A percentile compares a stretch with the other conserved stretches of the same genome.
These are phyloP conservation scores for Biancaea sappan DNA, from an alignment of 306 rosid genomes.

Conservation along the genomic window DNA sequence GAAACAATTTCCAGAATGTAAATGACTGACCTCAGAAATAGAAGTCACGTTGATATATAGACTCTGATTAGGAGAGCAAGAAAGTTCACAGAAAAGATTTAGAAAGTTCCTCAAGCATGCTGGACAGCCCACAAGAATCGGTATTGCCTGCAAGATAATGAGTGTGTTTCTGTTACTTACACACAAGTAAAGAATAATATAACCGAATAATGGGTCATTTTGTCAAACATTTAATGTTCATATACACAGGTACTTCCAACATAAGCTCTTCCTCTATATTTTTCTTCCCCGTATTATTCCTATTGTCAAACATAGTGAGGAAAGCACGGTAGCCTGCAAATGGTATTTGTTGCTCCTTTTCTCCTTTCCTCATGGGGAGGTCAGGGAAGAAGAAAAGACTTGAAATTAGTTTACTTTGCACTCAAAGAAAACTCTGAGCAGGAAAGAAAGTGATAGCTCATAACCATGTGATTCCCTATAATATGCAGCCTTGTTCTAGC, in stretches of 20 bases:
- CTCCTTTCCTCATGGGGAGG: not conserved
- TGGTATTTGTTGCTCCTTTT: not conserved
- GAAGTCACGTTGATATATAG: constrained; percentile 87
- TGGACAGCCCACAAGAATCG: constrained; percentile 96
- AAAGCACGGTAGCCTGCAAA: not conserved
- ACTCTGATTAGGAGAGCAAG: constrained; percentile 95
- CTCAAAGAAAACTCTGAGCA: not conserved
- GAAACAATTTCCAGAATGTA: constrained; percentile 22
- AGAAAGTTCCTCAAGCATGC: constrained; percentile 97
- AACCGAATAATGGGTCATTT: not conserved
- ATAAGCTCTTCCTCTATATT: not conserved
- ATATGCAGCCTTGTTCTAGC: not conserved
- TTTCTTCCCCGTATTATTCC: not conserved
- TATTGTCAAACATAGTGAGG: not conserved
- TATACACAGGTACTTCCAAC: not conserved
- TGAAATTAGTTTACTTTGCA: not conserved
- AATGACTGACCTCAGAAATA: constrained; percentile 63
- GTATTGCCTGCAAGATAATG: constrained; percentile 78
- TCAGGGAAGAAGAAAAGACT: not conserved
- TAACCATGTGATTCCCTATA: not conserved
- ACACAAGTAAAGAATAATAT: constrained; percentile 1
- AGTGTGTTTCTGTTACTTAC: constrained; percentile 17
- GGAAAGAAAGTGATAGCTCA: not conserved
- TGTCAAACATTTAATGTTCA: constrained; percentile 21
- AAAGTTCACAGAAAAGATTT: constrained; percentile 90